Evolutionary conservation across 1,139 yeast species (phyloP), one percentile per base, ranked within the genome.

Genomic region (Candida sp.): DNA sequence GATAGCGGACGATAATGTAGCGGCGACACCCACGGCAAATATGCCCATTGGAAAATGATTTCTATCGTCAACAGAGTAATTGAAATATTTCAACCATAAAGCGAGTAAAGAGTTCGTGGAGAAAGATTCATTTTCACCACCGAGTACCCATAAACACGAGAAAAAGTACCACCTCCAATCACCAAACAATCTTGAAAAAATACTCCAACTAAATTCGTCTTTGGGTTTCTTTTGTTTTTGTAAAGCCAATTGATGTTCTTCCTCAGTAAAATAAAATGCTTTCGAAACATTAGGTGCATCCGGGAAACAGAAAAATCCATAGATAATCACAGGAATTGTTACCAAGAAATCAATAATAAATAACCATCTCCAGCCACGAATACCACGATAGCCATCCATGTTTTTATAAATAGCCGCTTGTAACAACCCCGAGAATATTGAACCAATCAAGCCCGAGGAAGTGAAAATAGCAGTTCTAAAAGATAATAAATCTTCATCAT

Each of bases 141-240:
- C 84, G 41, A 79, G 58, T 1, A 74, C 68, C 83, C 84, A 81
- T 8, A 79, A 68, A 9, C 75, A 53, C 4, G 80, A 72, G 47
- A 81, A 77, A 6, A 74, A 51, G 70, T 77, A 80, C 81, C 81
- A 79, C 52, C 77, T 81, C 84, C 84, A 81, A 43, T 70, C 68
- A 3, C 77, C 79, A 36, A 73, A 50, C 1, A 79, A 79, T 52
- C 84, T 68, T 42, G 66, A 63, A 37, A 76, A 37, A 3, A 78
- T 64, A 4, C 76, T 56, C 70, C 71, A 63, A 50, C 76, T 75
- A 35, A 77, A 61, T 21, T 53, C 53, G n/a, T 72, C 65, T 53
- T 64, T 43, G 37, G 70, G 69, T 40, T 68, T 56, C 7, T 66
- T 71, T 29, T 74, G 55, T 49, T 79, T 60, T 19, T 57, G 49